Evolutionary conservation across 1,139 yeast species (phyloP), one percentile per base, ranked within the genome.

Genomic region (Magnusiomyces suaveolens): DNA sequence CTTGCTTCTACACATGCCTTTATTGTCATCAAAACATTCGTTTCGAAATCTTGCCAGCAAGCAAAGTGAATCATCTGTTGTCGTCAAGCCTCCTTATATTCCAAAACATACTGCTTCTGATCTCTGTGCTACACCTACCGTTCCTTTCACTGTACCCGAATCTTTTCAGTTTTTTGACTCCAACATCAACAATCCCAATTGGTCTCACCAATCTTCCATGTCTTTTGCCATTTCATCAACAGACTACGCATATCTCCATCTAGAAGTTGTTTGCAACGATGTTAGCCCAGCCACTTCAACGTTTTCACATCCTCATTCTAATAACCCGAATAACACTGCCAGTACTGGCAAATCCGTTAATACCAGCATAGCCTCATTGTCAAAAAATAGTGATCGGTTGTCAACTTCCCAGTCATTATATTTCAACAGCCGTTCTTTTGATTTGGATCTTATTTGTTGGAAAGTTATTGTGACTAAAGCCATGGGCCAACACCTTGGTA

Each of bases 391-490:
- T 46, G n/a, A 49, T 20, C 21, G 18, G 14, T n/a, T 6, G 12
- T 29, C 12, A n/a, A n/a, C 24, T 29, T 14, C 39, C 23, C 23
- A 33, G 21, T 2, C 32, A 21, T 24, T 8, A n/a, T 18, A 36
- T 20, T 21, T 43, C 39, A 46, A 24, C 43, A 25, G 50, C 36
- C 48, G 38, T 21, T 24, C 52, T 29, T 49, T 54, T 20, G 58
- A 51, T 23, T 54, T 71, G 12, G 81, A 77, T 57, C 55, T 63
- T 20, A 63, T 75, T 33, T 69, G 79, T 1, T 77, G 80, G 80
- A 71, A 71, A 58, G 59, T 74, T 24, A 55, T 70, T 29, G 65
- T 77, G 16, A 57, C 60, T 21, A 58, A 66, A 2, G 69, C 75
- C 32, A 59, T 78, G 55, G 60, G 64, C 43, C 66, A 67, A 52